Evolutionary conservation across 495 filamentous ascomycete species (phyloP).

Genomic region (Hyaloscypha bicolor): DNA sequence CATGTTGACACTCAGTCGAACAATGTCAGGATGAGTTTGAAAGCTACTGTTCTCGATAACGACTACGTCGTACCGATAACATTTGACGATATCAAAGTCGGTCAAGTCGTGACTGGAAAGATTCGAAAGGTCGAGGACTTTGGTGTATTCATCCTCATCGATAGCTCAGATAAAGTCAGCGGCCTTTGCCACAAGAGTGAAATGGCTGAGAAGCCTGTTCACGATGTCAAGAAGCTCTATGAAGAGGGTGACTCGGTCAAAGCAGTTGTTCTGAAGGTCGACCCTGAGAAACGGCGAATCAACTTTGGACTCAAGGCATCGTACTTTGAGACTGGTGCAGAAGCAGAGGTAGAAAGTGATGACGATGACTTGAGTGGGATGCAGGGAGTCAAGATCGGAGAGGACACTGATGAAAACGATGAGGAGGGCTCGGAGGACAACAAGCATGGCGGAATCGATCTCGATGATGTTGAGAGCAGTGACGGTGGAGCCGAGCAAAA

Average conservation of each 20-base stretch:
- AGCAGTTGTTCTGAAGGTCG: conserved; percentile 80
- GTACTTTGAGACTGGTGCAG: conserved; percentile 70
- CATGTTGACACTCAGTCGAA: conserved; percentile 62
- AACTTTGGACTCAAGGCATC: conserved; percentile 91
- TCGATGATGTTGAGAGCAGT: conserved; percentile 44
- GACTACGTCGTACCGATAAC: conserved; percentile 70
- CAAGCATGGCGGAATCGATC: conserved; percentile 56
- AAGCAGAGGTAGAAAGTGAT: conserved; percentile 57
- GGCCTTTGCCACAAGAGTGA: conserved; percentile 90
- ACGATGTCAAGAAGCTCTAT: conserved; percentile 82
- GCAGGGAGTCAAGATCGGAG: conserved; percentile 52
- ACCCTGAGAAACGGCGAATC: conserved; percentile 71
- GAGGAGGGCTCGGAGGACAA: conserved; percentile 45
- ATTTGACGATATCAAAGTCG: conserved; percentile 72
- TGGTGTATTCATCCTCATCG: conserved; percentile 90
- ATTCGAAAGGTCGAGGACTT: conserved; percentile 92
- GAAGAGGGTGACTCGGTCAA: conserved; percentile 88
- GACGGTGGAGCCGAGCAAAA: conserved; percentile 37
- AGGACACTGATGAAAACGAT: conserved; percentile 49
- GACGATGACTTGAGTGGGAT: conserved; percentile 50
- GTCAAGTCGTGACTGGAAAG: conserved; percentile 83
- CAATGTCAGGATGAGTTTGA: conserved; percentile 83
- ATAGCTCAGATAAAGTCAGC: conserved; percentile 81
- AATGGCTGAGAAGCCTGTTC: conserved; percentile 78
- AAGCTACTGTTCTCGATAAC: conserved; percentile 78